phyloP scores from a whole-genome alignment of 192 early-diverging fungal genomes.

The Helicostylum pulchrum region DNA sequence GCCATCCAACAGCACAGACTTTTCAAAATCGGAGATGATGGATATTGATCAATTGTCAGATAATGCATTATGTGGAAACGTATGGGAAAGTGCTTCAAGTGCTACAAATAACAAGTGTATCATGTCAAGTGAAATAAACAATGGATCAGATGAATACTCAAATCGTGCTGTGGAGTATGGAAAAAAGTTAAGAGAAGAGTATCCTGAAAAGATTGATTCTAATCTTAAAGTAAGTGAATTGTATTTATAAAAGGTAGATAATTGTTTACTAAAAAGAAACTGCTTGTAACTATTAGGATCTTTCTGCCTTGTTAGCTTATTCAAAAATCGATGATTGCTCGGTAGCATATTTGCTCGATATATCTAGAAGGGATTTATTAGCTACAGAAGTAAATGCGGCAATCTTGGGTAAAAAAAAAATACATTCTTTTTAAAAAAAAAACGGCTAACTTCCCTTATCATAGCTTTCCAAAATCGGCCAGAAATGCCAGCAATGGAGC shows the following conservation, averaged over 20 bases:
- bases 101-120: background rate
- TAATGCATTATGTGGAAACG: no score
- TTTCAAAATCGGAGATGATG: background rate
- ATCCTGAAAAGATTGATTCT: conserved; percentile 19
- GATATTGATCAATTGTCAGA: background rate
- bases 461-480: conserved; percentile 7
- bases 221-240: conserved; percentile 15
- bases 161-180: conserved; percentile 47
- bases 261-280: background rate
- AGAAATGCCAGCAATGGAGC: conserved; percentile 23
- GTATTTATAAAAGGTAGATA: background rate
- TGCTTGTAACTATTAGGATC: conserved; percentile 41
- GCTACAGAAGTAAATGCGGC: conserved; percentile 67
- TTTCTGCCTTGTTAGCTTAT: conserved; percentile 76
- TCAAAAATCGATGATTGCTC: conserved; percentile 58
- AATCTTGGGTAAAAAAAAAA: conserved; percentile 47
- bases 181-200: conserved; percentile 52
- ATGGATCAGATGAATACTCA: background rate
- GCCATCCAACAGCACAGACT: background rate
- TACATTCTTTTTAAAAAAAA: background rate
- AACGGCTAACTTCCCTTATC: background rate
- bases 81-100: no score
- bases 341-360: conserved; percentile 54
- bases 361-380: conserved; percentile 53
- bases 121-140: background rate